These are phyloP conservation scores for Puccinia triticina DNA, from an alignment of 1,284 basidiomycete species.

Conservation along the genomic window DNA sequence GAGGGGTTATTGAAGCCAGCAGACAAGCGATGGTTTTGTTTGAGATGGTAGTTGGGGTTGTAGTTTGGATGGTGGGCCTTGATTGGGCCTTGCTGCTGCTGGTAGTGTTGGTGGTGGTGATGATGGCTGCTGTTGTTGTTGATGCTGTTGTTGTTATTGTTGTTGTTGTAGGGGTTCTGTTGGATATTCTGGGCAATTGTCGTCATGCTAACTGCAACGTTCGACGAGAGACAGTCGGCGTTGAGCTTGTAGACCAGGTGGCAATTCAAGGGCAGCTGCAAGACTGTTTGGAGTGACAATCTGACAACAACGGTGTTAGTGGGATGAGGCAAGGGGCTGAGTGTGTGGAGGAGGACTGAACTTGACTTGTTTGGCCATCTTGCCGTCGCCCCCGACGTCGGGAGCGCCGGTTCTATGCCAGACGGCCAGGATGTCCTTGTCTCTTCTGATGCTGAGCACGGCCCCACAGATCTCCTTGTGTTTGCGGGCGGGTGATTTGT, in stretches of 20 bases:
- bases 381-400: conserved; percentile 63
- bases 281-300: conserved; percentile 39
- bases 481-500: conserved; percentile 69
- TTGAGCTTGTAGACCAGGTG: conserved; percentile 46
- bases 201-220: not conserved
- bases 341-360: not conserved
- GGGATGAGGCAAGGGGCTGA: too few species aligned
- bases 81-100: not conserved
- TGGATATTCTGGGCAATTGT: not conserved
- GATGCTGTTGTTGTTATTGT: not conserved
- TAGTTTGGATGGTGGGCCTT: not conserved
- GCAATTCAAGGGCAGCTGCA: conserved; percentile 45
- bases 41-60: not conserved
- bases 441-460: conserved; percentile 78
- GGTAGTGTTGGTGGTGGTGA: not conserved
- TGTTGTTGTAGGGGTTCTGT: not conserved
- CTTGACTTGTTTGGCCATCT: conserved; percentile 50
- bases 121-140: not conserved
- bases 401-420: conserved; percentile 74
- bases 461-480: conserved; percentile 68
- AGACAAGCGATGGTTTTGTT: not conserved
- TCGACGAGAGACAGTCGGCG: conserved; percentile 34
- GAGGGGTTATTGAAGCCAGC: not conserved
- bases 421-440: conserved; percentile 77
- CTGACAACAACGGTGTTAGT: not conserved